These are phyloP conservation scores for Plasmodium relictum DNA, from an alignment of 169 alveolate species.

Conservation along the genomic window DNA sequence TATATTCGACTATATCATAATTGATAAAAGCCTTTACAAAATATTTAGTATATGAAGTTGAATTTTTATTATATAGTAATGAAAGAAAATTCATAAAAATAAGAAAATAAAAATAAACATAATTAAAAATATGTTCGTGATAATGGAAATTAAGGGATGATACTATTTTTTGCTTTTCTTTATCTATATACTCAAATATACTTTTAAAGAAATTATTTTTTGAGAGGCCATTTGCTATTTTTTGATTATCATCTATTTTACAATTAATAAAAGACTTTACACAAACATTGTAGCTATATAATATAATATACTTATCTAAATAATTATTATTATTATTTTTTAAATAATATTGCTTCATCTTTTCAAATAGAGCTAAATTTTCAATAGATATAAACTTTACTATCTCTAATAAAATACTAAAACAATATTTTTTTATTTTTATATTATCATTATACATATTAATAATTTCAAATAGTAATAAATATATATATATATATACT, in stretches of 20 bases:
- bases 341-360: slow-evolving; percentile 53
- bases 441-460: slow-evolving; percentile 55
- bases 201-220: slow-evolving; percentile 18
- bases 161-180: slow-evolving; percentile 27
- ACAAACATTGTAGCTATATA: slow-evolving; percentile 67
- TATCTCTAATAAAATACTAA: slow-evolving; percentile 44
- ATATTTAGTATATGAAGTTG: slow-evolving; percentile 51
- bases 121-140: slow-evolving; percentile 16
- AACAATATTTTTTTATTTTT: slow-evolving; percentile 68
- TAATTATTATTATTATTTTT: slow-evolving; percentile 7
- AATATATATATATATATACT: slow-evolving; percentile 52
- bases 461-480: slow-evolving; percentile 66
- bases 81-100: slow-evolving; percentile 68
- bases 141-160: not conserved
- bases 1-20: slow-evolving; percentile 58
- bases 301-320: slow-evolving; percentile 69
- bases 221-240: not conserved
- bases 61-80: slow-evolving; percentile 65
- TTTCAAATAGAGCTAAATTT: slow-evolving; percentile 64
- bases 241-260: not conserved
- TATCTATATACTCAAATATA: slow-evolving; percentile 29
- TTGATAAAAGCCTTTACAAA: slow-evolving; percentile 46
- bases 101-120: slow-evolving; percentile 57
- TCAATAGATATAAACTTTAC: slow-evolving; percentile 58
- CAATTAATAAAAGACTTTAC: slow-evolving; percentile 21